Conservation (phyloP, 1,284 basidiomycete genomes). For the Trichosporon faecale region DNA sequence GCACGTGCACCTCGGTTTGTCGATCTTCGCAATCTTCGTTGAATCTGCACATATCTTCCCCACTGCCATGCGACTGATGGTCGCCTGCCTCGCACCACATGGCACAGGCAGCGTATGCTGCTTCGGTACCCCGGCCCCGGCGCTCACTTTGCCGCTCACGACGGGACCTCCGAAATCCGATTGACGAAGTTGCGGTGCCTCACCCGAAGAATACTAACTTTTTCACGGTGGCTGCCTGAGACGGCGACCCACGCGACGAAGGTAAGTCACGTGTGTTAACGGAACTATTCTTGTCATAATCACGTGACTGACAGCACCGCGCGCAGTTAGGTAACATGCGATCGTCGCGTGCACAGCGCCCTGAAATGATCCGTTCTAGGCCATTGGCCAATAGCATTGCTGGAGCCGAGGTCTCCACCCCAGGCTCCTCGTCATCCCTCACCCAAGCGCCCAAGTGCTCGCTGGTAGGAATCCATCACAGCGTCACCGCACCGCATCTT, state of each 20-base stretch:
- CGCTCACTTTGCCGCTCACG: too few species aligned
- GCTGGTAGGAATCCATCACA: conserved; percentile 5
- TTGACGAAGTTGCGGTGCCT: too few species aligned
- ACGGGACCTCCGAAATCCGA: too few species aligned
- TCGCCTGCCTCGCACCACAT: too few species aligned
- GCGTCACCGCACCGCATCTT: conserved; percentile 3
- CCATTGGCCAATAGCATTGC: neutral
- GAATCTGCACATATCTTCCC: neutral
- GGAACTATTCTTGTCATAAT: neutral
- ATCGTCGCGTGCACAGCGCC: neutral
- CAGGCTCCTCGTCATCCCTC: conserved; percentile 5
- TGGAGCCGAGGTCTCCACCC: neutral
- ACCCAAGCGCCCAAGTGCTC: neutral
- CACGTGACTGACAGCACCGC: neutral
- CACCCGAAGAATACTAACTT: too few species aligned
- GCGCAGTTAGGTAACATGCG: neutral
- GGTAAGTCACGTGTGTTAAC: too few species aligned
- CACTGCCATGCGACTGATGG: too few species aligned
- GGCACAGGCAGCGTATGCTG: too few species aligned
- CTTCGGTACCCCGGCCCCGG: too few species aligned
- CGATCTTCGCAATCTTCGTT: neutral
- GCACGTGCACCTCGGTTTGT: neutral
- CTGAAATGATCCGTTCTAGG: neutral
- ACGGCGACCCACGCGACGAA: too few species aligned
- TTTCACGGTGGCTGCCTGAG: too few species aligned